Base-by-base conservation (phyloP, 345 rosid species). In the Eucalyptus marginata region DNA sequence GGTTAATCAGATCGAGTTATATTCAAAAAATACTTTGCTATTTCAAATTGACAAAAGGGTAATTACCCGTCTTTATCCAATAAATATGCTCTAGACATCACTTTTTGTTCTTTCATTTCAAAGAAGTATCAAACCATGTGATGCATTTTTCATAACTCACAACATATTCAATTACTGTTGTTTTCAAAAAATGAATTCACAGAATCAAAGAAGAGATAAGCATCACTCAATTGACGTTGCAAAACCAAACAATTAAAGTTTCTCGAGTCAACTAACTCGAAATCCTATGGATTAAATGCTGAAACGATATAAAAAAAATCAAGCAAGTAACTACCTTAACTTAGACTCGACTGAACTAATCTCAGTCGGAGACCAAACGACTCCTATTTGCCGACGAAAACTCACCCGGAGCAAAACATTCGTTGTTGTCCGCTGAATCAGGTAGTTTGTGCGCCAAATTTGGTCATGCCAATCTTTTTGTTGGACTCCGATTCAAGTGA, bases 201-300 rank as follows among this genome's bases (percentile, higher is more conserved):
- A 27, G 3, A 27, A 59, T 59, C 1, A 62, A 29, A 62, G 0
- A 62, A 62, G 31, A 29, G 33, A 62, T 62, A 62, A 62, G 33
- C 8, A 62, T 13, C 33, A 29, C 4, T 62, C 68, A 62, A 13
- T 13, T 62, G 4, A 62, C 2, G 2, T 62, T 62, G 31, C 33
- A 62, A 62, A 27, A 62, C 31, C 33, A 62, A 62, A 27, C 68
- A 29, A 62, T 29, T 29, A 62, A 62, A 62, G 68, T 62, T 62
- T 29, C 33, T 0, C 0, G 0, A 29, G 16, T 29, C 33, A 0
- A 27, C 16, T 4, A 62, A 62, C 68, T 13, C 17, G 17, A 13
- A 62, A 27, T 59, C 33, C 15, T 27, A 59, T 27, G 31, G 15
- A 59, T 59, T 12, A 29, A 59, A 13, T 29, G 16, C 33, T 2